Base-by-base conservation (phyloP, 306 rosid genomes). In the Pyrus communis region DNA sequence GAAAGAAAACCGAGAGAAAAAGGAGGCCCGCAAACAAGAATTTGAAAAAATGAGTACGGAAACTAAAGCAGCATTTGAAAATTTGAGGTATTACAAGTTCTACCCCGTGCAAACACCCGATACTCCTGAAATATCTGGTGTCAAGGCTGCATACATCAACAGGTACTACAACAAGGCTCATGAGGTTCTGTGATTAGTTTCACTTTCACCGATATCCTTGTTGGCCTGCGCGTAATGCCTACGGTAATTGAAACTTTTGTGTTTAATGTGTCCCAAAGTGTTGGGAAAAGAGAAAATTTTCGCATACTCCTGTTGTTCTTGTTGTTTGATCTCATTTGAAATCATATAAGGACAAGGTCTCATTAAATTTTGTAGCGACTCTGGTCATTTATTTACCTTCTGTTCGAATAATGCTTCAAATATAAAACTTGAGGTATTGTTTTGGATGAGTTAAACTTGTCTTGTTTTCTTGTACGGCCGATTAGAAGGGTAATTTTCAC, bases 31-130 rank as follows among this genome's bases (percentile, higher is more conserved):
- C 69, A 64, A 3, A 18, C 7, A 1, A 64, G 69, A 12, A 31
- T 64, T 64, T 64, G 69, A 64, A 21, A 64, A 31, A 64, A 64
- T 64, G 69, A 64, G 69, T 31, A 40, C 21, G 43, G 69, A 64
- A 64, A 40, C 69, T 3, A 64, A 31, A 18, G 69, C 69, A 15
- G 69, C 69, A 64, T 64, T 64, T 11, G 23, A 64, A 0, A 64
- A 31, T 64, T 30, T 64, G 25, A 64, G 35, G 69, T 64, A 64
- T 30, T 70, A 70, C 61, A 70, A 70, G 46, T 70, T 70, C 62
- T 70, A 70, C n/a, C 75, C 62, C 0, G 62, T 70, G 23, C 75
- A 70, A 70, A 70, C 45, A 19, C 28, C 45, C 1, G 62, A 70
- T 17, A 70, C 75, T 51, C 75, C 75, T 30, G 45, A 70, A 11